A percentile compares a stretch with the other conserved stretches of the same genome.
phyloP scores from a whole-genome alignment of 1,139 yeast genomes.

The Candida albicans region DNA sequence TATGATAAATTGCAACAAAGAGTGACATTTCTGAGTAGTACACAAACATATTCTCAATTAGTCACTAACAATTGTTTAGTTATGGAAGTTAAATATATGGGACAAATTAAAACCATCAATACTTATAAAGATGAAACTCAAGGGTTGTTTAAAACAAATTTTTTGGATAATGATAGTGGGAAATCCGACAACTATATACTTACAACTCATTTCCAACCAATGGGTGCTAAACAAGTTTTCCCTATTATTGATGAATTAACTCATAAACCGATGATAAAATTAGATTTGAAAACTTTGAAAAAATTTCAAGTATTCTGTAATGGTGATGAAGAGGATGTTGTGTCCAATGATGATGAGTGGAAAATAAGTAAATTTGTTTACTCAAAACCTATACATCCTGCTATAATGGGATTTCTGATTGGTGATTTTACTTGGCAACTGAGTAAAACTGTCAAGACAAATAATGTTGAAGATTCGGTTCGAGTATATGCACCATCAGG shows the following conservation, averaged over 20 bases:
- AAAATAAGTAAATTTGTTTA: constrained; percentile 41
- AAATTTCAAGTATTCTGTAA: constrained; percentile 53
- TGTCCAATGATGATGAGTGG: constrained; percentile 20
- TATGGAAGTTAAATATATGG: constrained; percentile 39
- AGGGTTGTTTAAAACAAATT: constrained; percentile 71
- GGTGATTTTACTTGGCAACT: constrained; percentile 56
- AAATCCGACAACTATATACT: constrained; percentile 48
- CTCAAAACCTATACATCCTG: constrained; percentile 60
- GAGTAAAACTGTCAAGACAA: constrained; percentile 22
- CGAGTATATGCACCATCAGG: constrained; percentile 59
- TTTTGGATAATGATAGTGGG: constrained; percentile 50
- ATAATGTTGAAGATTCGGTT: constrained; percentile 37
- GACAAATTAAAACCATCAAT: constrained; percentile 54
- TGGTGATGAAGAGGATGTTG: constrained; percentile 29
- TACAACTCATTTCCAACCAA: constrained; percentile 73
- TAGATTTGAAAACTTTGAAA: constrained; percentile 46
- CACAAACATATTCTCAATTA: constrained; percentile 6
- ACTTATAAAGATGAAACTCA: constrained; percentile 57
- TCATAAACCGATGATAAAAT: constrained; percentile 51
- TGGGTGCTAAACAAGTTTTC: constrained; percentile 57
- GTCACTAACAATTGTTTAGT: not conserved
- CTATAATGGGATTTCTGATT: constrained; percentile 63
- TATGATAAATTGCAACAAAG: constrained; percentile 42
- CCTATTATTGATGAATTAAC: constrained; percentile 67
- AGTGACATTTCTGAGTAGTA: constrained; percentile 22